A percentile compares a stretch with the other conserved stretches of the same genome.
Conservation (phyloP, 768 basidiomycete genomes). For the Rhodotorula paludigena region DNA sequence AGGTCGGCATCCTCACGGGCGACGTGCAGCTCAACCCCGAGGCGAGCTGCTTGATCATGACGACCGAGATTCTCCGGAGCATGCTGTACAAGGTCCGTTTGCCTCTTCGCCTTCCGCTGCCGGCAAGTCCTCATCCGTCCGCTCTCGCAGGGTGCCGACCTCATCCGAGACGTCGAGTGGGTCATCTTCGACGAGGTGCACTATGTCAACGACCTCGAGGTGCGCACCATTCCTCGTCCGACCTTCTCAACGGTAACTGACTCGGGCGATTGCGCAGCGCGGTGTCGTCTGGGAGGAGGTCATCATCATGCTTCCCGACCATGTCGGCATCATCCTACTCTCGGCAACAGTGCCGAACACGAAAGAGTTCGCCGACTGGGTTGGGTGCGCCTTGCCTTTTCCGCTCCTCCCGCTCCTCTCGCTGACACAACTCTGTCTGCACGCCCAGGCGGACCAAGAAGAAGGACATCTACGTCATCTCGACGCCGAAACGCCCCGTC, state of each 20-base stretch:
- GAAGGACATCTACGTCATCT: conserved; percentile 98
- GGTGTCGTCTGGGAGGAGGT: conserved; percentile 99
- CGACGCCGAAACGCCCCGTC: conserved; percentile 89
- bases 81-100: conserved; percentile 99
- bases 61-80: conserved; percentile 92
- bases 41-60: conserved; percentile 94
- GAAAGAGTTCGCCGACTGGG: conserved; percentile 98
- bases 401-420: neutral
- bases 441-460: conserved; percentile 83
- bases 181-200: conserved; percentile 99
- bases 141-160: conserved; percentile 83
- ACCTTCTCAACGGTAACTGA: neutral
- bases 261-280: conserved; percentile 55
- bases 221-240: conserved; percentile 45
- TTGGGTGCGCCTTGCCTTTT: conserved; percentile 64
- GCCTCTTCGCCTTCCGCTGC: conserved; percentile 33
- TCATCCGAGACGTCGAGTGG: conserved; percentile 97
- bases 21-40: conserved; percentile 99
- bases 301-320: conserved; percentile 98
- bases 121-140: neutral
- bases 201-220: conserved; percentile 98
- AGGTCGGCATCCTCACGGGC: conserved; percentile 93
- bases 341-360: conserved; percentile 98
- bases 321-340: conserved; percentile 92
- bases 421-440: neutral